Conservation (phyloP, 148 eudicot species). For the Persicaria maculosa region DNA sequence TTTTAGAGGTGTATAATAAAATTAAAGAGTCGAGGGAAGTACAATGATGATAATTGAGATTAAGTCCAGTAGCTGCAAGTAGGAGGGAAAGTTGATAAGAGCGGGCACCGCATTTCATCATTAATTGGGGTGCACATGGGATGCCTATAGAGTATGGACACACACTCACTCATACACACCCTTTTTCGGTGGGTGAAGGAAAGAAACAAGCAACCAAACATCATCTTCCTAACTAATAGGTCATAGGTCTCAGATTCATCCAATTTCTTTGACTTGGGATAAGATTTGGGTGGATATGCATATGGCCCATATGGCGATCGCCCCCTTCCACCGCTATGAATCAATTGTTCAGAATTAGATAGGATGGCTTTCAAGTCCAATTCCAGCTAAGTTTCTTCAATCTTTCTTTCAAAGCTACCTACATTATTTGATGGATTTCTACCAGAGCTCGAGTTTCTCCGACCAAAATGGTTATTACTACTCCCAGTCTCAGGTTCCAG, state of each 20-base stretch:
- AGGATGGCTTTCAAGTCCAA: neutral
- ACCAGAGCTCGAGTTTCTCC: neutral
- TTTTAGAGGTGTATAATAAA: no score
- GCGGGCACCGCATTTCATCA: no score
- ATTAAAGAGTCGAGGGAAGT: neutral
- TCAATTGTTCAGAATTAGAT: neutral
- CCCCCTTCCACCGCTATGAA: neutral
- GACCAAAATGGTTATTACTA: neutral
- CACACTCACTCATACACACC: no score
- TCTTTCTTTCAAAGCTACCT: neutral
- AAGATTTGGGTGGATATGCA: neutral
- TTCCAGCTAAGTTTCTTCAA: neutral
- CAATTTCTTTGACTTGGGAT: neutral
- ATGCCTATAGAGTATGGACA: no score
- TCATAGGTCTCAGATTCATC: neutral
- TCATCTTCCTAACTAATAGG: neutral
- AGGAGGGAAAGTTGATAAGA: no score
- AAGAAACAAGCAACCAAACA: neutral
- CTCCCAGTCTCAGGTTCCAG: constrained; percentile 4
- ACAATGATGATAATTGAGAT: no score
- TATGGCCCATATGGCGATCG: neutral
- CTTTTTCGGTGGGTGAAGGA: neutral
- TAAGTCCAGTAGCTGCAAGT: no score
- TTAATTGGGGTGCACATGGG: no score
- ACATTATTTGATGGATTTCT: neutral